Conservation (phyloP, 345 rosid genomes). For the Eucalyptus urophylla region DNA sequence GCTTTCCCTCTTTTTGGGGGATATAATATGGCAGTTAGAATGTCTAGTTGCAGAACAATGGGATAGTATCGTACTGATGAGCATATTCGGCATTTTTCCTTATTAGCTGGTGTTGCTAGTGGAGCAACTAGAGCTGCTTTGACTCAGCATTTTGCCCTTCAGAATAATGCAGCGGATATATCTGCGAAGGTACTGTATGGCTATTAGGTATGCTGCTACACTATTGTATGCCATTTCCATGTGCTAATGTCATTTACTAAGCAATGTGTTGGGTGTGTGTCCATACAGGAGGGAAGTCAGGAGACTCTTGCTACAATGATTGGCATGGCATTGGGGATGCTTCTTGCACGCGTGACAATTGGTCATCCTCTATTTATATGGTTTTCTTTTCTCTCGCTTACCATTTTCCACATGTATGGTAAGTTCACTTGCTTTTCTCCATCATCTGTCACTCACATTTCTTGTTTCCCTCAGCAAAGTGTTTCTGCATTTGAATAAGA, state of each 20-base stretch:
- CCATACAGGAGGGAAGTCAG: slow-evolving; percentile 81
- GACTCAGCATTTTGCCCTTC: slow-evolving; percentile 95
- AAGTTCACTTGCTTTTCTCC: slow-evolving; percentile 9
- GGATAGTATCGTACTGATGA: not conserved
- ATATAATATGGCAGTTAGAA: not conserved
- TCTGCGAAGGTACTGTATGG: slow-evolving; percentile 61
- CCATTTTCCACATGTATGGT: slow-evolving; percentile 91
- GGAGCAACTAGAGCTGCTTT: slow-evolving; percentile 99
- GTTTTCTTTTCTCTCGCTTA: slow-evolving; percentile 72
- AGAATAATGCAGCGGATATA: slow-evolving; percentile 91
- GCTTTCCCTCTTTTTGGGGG: not conserved
- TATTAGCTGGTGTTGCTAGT: slow-evolving; percentile 92
- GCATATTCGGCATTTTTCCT: not conserved
- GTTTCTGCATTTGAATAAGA: not conserved
- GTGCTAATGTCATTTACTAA: not conserved
- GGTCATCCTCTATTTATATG: slow-evolving; percentile 70
- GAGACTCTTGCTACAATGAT: slow-evolving; percentile 92
- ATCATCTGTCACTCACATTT: not conserved
- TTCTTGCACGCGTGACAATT: slow-evolving; percentile 65
- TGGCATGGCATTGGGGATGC: slow-evolving; percentile 94
- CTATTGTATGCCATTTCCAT: not conserved
- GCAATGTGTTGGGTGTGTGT: not conserved
- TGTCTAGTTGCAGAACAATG: not conserved
- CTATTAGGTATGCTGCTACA: not conserved
- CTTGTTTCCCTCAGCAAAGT: not conserved